A percentile compares a stretch with the other conserved stretches of the same genome.
phyloP scores from a whole-genome alignment of 495 filamentous ascomycete genomes.

The Lentithecium fluviatile region DNA sequence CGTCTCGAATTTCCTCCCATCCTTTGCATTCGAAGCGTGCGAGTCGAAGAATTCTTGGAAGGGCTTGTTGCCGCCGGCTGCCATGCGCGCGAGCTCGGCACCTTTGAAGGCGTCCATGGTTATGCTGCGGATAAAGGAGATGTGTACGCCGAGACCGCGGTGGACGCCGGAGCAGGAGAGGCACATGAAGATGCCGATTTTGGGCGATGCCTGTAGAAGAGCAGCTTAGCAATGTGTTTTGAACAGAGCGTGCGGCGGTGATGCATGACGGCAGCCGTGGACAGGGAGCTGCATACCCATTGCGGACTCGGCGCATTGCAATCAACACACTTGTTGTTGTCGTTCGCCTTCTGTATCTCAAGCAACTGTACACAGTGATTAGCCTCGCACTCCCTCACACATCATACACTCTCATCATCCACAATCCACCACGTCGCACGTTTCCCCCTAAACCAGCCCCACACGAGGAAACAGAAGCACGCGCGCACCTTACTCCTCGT shows the following conservation, averaged over 20 bases:
- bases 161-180: slow-evolving; percentile 93
- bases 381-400: background rate
- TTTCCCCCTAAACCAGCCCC: too few relatives aligned
- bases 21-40: slow-evolving; percentile 62
- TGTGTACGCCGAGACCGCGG: slow-evolving; percentile 92
- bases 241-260: background rate
- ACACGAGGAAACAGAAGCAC: background rate
- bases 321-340: slow-evolving; percentile 88
- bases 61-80: slow-evolving; percentile 77
- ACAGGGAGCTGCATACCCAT: slow-evolving; percentile 57
- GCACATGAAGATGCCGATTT: slow-evolving; percentile 92
- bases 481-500: slow-evolving; percentile 78
- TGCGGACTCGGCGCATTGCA: slow-evolving; percentile 92
- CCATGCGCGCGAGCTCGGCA: slow-evolving; percentile 81
- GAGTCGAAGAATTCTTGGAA: slow-evolving; percentile 81
- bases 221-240: slow-evolving; percentile 8
- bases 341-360: slow-evolving; percentile 80
- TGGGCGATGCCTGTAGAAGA: slow-evolving; percentile 58
- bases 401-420: background rate
- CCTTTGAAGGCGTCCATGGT: slow-evolving; percentile 98
- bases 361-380: slow-evolving; percentile 59
- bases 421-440: background rate
- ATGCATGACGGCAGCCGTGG: too few relatives aligned
- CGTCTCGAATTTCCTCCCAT: slow-evolving; percentile 65
- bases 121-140: slow-evolving; percentile 93